These are phyloP conservation scores for Vaccinium macrocarpon DNA, from an alignment of 148 eudicot genomes.

Conservation along the genomic window DNA sequence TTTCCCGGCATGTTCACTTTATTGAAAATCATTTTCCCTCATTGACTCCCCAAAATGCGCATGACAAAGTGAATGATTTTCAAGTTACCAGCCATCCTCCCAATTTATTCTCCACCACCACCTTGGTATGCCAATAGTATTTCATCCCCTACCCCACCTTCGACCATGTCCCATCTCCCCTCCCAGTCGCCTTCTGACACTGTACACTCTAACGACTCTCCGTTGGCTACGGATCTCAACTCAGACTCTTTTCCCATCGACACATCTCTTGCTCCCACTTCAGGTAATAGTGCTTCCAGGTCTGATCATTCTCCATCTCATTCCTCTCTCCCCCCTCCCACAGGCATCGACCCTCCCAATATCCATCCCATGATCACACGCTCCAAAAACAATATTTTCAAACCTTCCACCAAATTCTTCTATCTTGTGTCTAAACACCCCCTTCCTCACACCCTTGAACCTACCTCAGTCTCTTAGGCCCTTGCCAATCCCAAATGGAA, in stretches of 20 bases:
- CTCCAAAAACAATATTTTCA: neutral
- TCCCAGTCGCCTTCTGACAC: neutral
- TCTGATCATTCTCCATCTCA: neutral
- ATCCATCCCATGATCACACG: neutral
- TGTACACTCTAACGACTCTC: neutral
- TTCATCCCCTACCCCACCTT: neutral
- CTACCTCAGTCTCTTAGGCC: neutral
- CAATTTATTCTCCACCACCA: neutral
- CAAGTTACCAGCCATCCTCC: neutral
- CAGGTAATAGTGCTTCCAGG: neutral
- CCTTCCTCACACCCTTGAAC: neutral
- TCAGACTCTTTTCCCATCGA: neutral
- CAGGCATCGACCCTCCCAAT: neutral
- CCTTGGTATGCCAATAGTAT: no score
- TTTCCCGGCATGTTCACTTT: slow-evolving; percentile 13
- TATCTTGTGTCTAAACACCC: neutral
- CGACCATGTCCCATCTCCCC: neutral
- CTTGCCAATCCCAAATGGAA: neutral
- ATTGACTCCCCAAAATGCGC: neutral
- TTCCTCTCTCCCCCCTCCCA: neutral
- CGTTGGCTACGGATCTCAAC: neutral
- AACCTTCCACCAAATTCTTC: neutral
- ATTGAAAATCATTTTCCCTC: slow-evolving; percentile 2
- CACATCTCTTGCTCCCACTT: neutral
- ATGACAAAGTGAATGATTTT: neutral